Base-by-base conservation (phyloP, 768 basidiomycete genomes). In the Amylocystis lapponica region DNA sequence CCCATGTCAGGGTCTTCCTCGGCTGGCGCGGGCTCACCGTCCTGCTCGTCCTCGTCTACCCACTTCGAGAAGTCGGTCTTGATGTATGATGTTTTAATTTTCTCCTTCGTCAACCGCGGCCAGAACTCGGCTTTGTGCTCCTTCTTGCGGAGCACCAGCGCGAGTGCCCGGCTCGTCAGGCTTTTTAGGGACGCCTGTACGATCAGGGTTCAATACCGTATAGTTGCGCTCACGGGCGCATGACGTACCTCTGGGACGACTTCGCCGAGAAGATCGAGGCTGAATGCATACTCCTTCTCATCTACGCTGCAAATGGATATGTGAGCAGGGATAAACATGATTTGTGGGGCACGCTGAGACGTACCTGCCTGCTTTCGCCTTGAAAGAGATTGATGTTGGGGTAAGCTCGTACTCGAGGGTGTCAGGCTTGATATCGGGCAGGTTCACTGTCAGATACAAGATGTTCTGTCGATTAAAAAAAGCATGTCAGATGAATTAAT, bases 41-140 rank as follows among this genome's bases (percentile, higher is more conserved):
- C 86, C 67, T 97, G 95, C 62, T 98, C 94, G 60, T 97, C 95
- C 69, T 97, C 94, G 58, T 97, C 94, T 31, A 86, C 85, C 93
- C 93, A 97, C 69, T 88, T 95, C 52, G 72, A 72, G 63, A 97
- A 97, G 65, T 97, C 90, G 34, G 92, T 96, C 76, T 96, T 97
- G 65, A 97, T 69, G 67, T 79, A 94, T 45, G 81, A 70, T 39
- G 74, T 79, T 66, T 77, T 88, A 47, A 77, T 58, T 65, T 92
- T 94, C 47, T 87, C 86, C 65, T 95, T 92, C 36, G 88, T 92
- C 39, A 98, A 71, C 45, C 94, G 78, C 20, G 90, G 88, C 95
- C 95, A 98, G 66, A 76, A 98, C 53, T 92, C 95, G 12, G 67
- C 60, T 58, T 82, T 66, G 23, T 61, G 56, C 44, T 81, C 80